Percentiles rank a stretch among this genome's conserved stretches.
Evolutionary conservation across 768 basidiomycete species (phyloP).

Genomic region (Leccinum fibrillosum): DNA sequence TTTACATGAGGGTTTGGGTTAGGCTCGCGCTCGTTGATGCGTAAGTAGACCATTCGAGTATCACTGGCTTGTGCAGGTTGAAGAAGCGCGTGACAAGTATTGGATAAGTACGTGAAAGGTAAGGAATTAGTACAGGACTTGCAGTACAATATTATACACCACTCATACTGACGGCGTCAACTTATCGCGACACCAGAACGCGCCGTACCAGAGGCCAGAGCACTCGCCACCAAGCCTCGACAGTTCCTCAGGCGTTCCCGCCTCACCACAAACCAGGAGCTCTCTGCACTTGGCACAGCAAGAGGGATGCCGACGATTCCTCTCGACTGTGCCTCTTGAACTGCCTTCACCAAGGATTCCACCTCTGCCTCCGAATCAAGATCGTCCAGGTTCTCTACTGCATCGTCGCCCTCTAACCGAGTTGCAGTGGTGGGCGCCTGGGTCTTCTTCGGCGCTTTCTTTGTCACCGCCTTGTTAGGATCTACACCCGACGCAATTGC

Average conservation of each 20-base stretch:
- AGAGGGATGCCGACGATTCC: conserved; percentile 64
- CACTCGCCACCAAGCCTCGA: conserved; percentile 54
- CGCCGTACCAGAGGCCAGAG: conserved; percentile 33
- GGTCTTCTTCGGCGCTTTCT: conserved; percentile 66
- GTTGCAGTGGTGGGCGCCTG: conserved; percentile 49
- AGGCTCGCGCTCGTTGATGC: conserved; percentile 62
- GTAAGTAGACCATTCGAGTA: conserved; percentile 58
- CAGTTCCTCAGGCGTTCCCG: conserved; percentile 60
- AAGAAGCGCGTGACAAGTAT: neutral
- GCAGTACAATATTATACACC: neutral
- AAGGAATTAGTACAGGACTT: neutral
- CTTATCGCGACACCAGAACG: conserved; percentile 26
- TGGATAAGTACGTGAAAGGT: neutral
- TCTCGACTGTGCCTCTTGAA: conserved; percentile 51
- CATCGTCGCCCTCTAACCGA: conserved; percentile 56
- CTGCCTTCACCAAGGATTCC: conserved; percentile 65
- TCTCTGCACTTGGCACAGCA: conserved; percentile 68
- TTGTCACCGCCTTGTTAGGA: conserved; percentile 40
- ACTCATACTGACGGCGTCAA: conserved; percentile 1
- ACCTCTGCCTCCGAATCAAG: conserved; percentile 85
- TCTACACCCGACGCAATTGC: conserved; percentile 61
- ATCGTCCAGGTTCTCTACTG: conserved; percentile 69
- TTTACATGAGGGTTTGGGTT: conserved; percentile 79
- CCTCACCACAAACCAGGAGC: conserved; percentile 80
- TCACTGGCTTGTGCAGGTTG: neutral